Conservation (phyloP, 257 asterid genomes). For the Lycium ferocissimum region DNA sequence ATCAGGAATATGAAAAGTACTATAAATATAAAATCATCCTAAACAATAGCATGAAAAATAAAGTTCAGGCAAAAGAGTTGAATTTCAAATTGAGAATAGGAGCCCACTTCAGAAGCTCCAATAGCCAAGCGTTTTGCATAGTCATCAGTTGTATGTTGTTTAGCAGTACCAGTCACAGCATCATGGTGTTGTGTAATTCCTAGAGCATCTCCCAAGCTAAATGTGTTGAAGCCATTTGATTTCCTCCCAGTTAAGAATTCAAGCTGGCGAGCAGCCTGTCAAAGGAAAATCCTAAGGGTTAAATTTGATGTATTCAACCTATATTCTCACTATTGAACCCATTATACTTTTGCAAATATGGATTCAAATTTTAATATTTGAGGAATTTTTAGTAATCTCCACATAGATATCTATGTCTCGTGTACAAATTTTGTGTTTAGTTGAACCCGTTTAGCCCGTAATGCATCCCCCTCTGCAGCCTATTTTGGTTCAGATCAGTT, state of each 20-base stretch:
- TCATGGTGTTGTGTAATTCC: constrained; percentile 92
- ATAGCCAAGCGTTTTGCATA: constrained; percentile 86
- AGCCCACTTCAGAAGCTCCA: constrained; percentile 69
- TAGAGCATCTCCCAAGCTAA: constrained; percentile 70
- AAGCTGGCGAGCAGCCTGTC: constrained; percentile 87
- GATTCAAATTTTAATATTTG: not conserved
- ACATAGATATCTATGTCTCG: not conserved
- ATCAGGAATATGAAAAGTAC: not conserved
- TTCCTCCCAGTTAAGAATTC: constrained; percentile 70
- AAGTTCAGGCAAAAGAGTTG: not conserved
- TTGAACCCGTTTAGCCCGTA: not conserved
- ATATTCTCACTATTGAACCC: not conserved
- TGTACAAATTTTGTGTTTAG: not conserved
- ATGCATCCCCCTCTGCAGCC: not conserved
- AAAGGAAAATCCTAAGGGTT: not conserved
- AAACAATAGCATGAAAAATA: not conserved
- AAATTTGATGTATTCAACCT: not conserved
- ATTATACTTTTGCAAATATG: not conserved
- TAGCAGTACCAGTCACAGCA: constrained; percentile 85
- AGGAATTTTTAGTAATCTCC: not conserved
- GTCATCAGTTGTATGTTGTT: constrained; percentile 88
- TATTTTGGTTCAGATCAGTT: not conserved
- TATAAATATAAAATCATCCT: not conserved
- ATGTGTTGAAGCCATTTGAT: constrained; percentile 57
- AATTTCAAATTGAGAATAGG: constrained; percentile 18